These are phyloP conservation scores for Hypoxylon rubiginosum DNA, from an alignment of 2,329 filamentous ascomycete genomes.

Conservation along the genomic window DNA sequence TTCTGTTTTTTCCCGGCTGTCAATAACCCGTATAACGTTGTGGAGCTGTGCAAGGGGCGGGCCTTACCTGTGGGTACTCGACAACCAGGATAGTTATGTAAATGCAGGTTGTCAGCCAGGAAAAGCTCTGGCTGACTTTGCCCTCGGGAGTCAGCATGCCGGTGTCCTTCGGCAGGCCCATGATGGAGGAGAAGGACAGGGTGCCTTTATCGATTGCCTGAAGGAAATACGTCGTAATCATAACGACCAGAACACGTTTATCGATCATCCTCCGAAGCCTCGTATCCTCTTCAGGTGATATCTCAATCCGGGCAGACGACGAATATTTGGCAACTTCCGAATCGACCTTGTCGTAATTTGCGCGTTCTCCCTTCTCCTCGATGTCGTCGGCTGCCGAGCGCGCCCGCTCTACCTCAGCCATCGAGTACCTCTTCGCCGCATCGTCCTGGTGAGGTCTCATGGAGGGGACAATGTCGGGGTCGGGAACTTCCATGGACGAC, in stretches of 20 bases:
- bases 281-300: conserved; percentile 70
- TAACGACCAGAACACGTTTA: conserved; percentile 74
- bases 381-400: conserved; percentile 52
- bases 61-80: conserved; percentile 73
- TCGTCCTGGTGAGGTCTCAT: conserved; percentile 42
- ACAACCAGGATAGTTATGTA: conserved; percentile 79
- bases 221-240: conserved; percentile 81
- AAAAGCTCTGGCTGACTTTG: conserved; percentile 64
- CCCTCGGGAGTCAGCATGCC: conserved; percentile 59
- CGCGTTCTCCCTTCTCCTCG: conserved; percentile 63
- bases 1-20: conserved; percentile 42
- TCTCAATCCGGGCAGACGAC: conserved; percentile 65
- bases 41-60: neutral
- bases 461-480: conserved; percentile 46
- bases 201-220: conserved; percentile 78
- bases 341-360: conserved; percentile 69
- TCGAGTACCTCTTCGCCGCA: conserved; percentile 42
- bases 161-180: conserved; percentile 69
- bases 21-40: neutral
- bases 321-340: conserved; percentile 79
- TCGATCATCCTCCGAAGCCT: conserved; percentile 76
- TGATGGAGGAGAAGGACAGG: conserved; percentile 73
- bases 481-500: conserved; percentile 47
- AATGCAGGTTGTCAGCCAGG: conserved; percentile 80
- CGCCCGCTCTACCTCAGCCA: conserved; percentile 50